Evolutionary conservation across 192 early-diverging fungal genomes (phyloP).

Genomic region (Lobosporangium transversale): DNA sequence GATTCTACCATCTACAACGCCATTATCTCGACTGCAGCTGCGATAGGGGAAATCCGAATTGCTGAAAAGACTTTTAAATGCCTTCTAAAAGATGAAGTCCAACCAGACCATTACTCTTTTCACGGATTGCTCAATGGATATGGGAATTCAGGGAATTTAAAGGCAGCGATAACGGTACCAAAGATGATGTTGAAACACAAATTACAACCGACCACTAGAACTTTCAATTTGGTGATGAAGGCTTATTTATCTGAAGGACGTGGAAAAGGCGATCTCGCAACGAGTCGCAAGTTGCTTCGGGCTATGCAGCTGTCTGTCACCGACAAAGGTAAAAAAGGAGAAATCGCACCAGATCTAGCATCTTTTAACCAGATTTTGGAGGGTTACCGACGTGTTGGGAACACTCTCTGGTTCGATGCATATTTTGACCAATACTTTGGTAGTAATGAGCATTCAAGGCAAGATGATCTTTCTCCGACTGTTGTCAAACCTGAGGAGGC

Average conservation of each 20-base stretch:
- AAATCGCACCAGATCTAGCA: conserved; percentile 30
- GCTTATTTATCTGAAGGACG: conserved; percentile 21
- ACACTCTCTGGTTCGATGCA: conserved; percentile 34
- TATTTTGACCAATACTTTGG: conserved; percentile 48
- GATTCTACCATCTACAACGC: conserved; percentile 39
- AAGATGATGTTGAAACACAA: conserved; percentile 49
- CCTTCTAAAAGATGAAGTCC: conserved; percentile 22
- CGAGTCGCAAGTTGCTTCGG: conserved; percentile 25
- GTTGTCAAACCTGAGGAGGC: conserved; percentile 11
- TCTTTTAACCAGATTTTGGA: conserved; percentile 47
- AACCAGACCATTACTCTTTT: conserved; percentile 41
- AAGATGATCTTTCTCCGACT: not conserved
- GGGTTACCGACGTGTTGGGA: conserved; percentile 38
- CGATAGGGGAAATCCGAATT: conserved; percentile 15
- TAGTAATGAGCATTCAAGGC: not conserved
- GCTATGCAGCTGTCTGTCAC: conserved; percentile 25
- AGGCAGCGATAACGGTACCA: conserved; percentile 28
- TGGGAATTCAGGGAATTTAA: conserved; percentile 16
- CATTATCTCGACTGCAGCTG: conserved; percentile 40
- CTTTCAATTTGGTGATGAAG: conserved; percentile 52
- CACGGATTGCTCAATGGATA: conserved; percentile 52
- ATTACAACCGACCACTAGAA: conserved; percentile 39
- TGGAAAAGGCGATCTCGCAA: conserved; percentile 12
- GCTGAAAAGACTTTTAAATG: conserved; percentile 33
- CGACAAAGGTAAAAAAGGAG: not conserved